phyloP scores from a whole-genome alignment of 2,329 filamentous ascomycete genomes.

The Fusarium begoniae region DNA sequence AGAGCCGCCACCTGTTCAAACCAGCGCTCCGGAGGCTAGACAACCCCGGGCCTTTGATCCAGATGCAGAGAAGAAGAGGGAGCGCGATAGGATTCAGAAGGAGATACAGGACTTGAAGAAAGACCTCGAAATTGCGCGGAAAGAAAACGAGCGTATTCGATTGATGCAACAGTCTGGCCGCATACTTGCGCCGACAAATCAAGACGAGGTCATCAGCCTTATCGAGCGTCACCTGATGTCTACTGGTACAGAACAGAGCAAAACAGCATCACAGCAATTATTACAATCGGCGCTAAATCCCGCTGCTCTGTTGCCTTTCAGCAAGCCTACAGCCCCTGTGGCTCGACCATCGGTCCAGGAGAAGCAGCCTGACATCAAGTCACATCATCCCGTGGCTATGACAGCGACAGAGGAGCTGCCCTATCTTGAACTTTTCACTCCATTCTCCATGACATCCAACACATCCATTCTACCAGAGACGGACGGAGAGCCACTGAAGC shows the following conservation, averaged over 20 bases:
- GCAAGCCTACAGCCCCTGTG: slow-evolving; percentile 46
- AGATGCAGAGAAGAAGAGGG: slow-evolving; percentile 59
- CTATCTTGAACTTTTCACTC: slow-evolving; percentile 76
- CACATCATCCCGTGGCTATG: slow-evolving; percentile 72
- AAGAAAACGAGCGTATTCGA: slow-evolving; percentile 67
- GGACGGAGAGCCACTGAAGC: slow-evolving; percentile 51
- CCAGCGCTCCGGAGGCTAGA: neutral
- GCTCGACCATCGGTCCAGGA: slow-evolving; percentile 36
- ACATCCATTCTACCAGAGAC: slow-evolving; percentile 56
- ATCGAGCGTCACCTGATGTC: slow-evolving; percentile 53
- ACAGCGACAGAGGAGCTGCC: slow-evolving; percentile 71
- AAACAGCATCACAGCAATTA: slow-evolving; percentile 51
- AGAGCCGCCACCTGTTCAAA: neutral
- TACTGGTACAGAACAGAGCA: slow-evolving; percentile 42
- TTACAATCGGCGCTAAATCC: slow-evolving; percentile 62
- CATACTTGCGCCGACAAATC: slow-evolving; percentile 45
- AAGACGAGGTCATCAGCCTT: slow-evolving; percentile 52
- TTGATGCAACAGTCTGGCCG: slow-evolving; percentile 53
- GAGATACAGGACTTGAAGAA: slow-evolving; percentile 66
- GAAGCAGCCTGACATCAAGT: slow-evolving; percentile 57
- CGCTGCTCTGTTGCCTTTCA: slow-evolving; percentile 61
- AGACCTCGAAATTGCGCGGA: slow-evolving; percentile 65
- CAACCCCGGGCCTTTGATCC: slow-evolving; percentile 46
- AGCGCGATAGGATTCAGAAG: slow-evolving; percentile 61
- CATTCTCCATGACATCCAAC: slow-evolving; percentile 68